A percentile compares a stretch with the other conserved stretches of the same genome.
Conservation (phyloP, 345 rosid species). For the Eucalyptus brandiana region DNA sequence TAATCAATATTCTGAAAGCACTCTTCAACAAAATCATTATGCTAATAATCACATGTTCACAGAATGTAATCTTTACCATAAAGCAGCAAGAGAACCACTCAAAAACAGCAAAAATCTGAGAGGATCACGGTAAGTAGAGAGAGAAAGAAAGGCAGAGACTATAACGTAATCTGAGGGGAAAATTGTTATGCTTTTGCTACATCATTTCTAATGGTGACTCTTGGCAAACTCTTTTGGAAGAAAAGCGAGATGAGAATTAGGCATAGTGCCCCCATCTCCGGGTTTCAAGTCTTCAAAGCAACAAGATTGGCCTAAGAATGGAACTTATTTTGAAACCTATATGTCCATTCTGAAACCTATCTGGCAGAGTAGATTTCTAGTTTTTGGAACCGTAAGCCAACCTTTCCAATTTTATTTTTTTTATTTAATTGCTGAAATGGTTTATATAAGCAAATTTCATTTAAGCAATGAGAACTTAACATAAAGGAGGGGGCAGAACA, state of each 20-base stretch:
- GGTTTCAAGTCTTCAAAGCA: slow-evolving; percentile 34
- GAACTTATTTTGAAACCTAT: not conserved
- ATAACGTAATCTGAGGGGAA: not conserved
- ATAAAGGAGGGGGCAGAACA: not conserved
- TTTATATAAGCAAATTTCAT: not conserved
- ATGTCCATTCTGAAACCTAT: too few relatives aligned
- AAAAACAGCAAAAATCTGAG: too few relatives aligned
- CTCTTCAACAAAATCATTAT: not conserved
- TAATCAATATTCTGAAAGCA: not conserved
- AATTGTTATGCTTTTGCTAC: not conserved
- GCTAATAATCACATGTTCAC: too few relatives aligned
- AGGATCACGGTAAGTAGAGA: too few relatives aligned
- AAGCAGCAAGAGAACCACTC: too few relatives aligned
- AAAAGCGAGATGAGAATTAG: not conserved
- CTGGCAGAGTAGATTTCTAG: too few relatives aligned
- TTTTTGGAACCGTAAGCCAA: not conserved
- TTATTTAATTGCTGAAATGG: not conserved
- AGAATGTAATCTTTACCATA: too few relatives aligned
- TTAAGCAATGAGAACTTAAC: not conserved
- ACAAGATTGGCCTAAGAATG: too few relatives aligned
- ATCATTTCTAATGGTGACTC: not conserved
- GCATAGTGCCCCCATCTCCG: slow-evolving; percentile 11
- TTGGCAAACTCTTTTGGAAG: not conserved
- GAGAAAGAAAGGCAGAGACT: too few relatives aligned
- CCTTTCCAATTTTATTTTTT: not conserved